Percentiles rank a stretch among this genome's conserved stretches.
These are phyloP conservation scores for Schwanniomyces occidentalis DNA, from an alignment of 805 yeast genomes.

Conservation along the genomic window DNA sequence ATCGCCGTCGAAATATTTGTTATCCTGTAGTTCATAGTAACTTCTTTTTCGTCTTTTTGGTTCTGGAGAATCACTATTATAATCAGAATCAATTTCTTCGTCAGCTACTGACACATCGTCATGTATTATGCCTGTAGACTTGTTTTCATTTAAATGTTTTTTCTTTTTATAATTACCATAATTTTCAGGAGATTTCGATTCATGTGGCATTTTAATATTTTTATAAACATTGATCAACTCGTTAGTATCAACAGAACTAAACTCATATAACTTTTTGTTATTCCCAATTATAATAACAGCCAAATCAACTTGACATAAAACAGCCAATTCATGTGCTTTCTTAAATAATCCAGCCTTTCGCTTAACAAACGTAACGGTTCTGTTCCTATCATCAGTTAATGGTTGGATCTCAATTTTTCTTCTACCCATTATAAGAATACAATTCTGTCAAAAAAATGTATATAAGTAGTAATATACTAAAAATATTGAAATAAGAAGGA, in stretches of 20 bases:
- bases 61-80: slow-evolving; percentile 34
- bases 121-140: slow-evolving; percentile 12
- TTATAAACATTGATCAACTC: slow-evolving; percentile 25
- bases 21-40: slow-evolving; percentile 6
- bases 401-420: slow-evolving; percentile 94
- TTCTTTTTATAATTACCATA: slow-evolving; percentile 60
- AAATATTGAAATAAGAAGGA: too few relatives aligned
- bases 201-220: slow-evolving; percentile 42
- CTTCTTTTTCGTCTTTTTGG: slow-evolving; percentile 31
- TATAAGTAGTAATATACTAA: too few relatives aligned
- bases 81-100: slow-evolving; percentile 32
- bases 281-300: slow-evolving; percentile 87
- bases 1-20: slow-evolving; percentile 4
- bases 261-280: slow-evolving; percentile 83
- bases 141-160: slow-evolving; percentile 17
- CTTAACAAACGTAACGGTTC: slow-evolving; percentile 85
- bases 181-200: slow-evolving; percentile 62
- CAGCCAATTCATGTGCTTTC: slow-evolving; percentile 82
- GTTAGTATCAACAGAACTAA: slow-evolving; percentile 65
- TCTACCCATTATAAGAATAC: slow-evolving; percentile 91
- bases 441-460: too few relatives aligned
- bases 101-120: slow-evolving; percentile 19
- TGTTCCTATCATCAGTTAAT: slow-evolving; percentile 82
- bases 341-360: slow-evolving; percentile 93
- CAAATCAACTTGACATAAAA: slow-evolving; percentile 88